phyloP scores from a whole-genome alignment of 2,329 filamentous ascomycete species.

The Fusarium sp. region DNA sequence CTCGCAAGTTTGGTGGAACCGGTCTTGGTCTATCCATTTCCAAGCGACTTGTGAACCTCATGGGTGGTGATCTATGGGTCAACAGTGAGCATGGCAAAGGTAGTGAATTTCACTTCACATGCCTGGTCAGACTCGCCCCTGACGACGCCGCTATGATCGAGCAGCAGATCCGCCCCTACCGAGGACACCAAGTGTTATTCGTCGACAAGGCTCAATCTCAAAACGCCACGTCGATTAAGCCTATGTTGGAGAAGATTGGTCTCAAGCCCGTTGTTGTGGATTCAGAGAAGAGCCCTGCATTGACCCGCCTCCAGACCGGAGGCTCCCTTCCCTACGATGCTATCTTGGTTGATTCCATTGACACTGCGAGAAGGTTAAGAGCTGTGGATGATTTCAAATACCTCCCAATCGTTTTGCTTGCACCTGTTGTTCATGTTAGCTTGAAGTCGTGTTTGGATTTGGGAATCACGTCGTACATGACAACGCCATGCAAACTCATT shows the following conservation, averaged over 20 bases:
- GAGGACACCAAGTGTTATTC: slow-evolving; percentile 90
- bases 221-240: slow-evolving; percentile 78
- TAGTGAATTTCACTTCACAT: slow-evolving; percentile 97
- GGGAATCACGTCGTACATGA: slow-evolving; percentile 99
- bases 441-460: slow-evolving; percentile 94
- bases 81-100: slow-evolving; percentile 91
- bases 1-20: slow-evolving; percentile 93
- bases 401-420: slow-evolving; percentile 92
- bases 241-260: slow-evolving; percentile 81
- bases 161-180: slow-evolving; percentile 89
- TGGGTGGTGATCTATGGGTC: slow-evolving; percentile 97
- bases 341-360: slow-evolving; percentile 93
- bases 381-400: slow-evolving; percentile 97
- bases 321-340: slow-evolving; percentile 85
- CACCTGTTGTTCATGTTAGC: slow-evolving; percentile 88
- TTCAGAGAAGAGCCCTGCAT: slow-evolving; percentile 74
- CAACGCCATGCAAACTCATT: slow-evolving; percentile 91
- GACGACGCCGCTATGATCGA: slow-evolving; percentile 82
- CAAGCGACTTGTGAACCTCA: slow-evolving; percentile 91
- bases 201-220: slow-evolving; percentile 90
- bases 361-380: slow-evolving; percentile 85
- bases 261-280: slow-evolving; percentile 87
- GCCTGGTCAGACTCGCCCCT: slow-evolving; percentile 84
- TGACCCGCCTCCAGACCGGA: slow-evolving; percentile 63
- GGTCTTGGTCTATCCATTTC: slow-evolving; percentile 95